phyloP scores from a whole-genome alignment of 2,329 filamentous ascomycete species.

The Cercospora sojina region DNA sequence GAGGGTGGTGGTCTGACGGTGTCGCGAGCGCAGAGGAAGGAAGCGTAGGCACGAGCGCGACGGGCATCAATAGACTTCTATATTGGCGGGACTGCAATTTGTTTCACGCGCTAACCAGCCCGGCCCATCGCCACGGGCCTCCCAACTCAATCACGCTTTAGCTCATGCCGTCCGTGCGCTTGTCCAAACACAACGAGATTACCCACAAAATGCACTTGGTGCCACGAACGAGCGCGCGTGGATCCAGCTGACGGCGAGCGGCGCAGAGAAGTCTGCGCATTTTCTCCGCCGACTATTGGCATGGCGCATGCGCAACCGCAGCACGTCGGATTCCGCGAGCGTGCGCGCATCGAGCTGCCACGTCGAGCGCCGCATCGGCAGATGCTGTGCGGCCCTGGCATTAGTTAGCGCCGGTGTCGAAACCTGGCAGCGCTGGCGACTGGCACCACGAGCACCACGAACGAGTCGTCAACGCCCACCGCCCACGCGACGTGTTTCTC shows the following conservation, averaged over 20 bases:
- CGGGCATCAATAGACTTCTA: conserved; percentile 12
- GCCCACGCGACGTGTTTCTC: not conserved
- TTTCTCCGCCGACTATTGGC: conserved; percentile 6
- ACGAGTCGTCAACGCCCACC: not conserved
- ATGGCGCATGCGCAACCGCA: conserved; percentile 10
- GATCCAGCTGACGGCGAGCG: not conserved
- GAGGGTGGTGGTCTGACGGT: conserved; percentile 13
- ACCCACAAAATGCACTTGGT: conserved; percentile 5
- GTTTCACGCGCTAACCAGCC: conserved; percentile 13
- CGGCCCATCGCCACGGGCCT: not conserved
- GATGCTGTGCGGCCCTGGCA: conserved; percentile 8
- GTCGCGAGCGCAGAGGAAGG: conserved; percentile 5
- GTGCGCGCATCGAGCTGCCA: not conserved
- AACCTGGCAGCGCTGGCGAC: not conserved
- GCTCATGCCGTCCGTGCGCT: conserved; percentile 6
- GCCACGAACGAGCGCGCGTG: conserved; percentile 5
- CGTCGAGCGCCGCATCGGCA: not conserved
- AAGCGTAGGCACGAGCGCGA: conserved; percentile 1
- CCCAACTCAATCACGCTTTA: conserved; percentile 15
- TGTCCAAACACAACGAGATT: conserved; percentile 1
- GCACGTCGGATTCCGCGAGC: not conserved
- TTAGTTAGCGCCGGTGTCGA: not conserved
- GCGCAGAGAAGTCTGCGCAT: not conserved
- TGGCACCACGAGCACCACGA: not conserved
- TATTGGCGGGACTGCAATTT: conserved; percentile 13